Conservation (phyloP, 2,329 filamentous ascomycete genomes). For the Cytospora piceae region DNA sequence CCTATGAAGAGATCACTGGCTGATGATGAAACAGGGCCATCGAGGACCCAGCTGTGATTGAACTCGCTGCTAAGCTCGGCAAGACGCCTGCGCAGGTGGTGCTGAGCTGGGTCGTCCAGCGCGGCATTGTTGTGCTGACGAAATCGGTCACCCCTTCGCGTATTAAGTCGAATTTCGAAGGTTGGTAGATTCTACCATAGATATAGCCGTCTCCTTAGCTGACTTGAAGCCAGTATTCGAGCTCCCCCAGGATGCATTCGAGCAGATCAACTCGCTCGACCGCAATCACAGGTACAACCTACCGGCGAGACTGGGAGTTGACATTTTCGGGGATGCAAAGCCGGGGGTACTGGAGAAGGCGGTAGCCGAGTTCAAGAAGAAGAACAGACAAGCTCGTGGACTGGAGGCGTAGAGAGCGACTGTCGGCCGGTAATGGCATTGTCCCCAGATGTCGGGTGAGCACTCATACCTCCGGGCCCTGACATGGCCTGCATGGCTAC, state of each 20-base stretch:
- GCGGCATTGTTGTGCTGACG: conserved; percentile 56
- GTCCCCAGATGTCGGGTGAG: no score
- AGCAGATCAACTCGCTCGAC: conserved; percentile 24
- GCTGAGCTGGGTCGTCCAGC: conserved; percentile 58
- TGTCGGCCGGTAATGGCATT: no score
- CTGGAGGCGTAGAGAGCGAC: conserved; percentile 9
- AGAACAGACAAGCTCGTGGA: conserved; percentile 26
- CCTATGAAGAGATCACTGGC: neutral
- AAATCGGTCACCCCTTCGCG: conserved; percentile 58
- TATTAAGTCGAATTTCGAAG: conserved; percentile 51
- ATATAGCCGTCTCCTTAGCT: neutral
- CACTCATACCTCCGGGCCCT: neutral
- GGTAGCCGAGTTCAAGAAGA: conserved; percentile 29
- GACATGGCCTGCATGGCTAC: no score
- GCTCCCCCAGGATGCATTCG: conserved; percentile 24
- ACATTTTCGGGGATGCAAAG: conserved; percentile 31
- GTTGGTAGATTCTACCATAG: conserved; percentile 5
- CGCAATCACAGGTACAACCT: conserved; percentile 29
- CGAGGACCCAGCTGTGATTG: conserved; percentile 53
- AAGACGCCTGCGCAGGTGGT: conserved; percentile 58
- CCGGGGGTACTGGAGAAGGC: conserved; percentile 27
- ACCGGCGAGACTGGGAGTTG: conserved; percentile 22
- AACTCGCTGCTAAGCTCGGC: conserved; percentile 55
- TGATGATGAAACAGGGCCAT: conserved; percentile 43
- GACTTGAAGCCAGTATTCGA: conserved; percentile 22